phyloP scores from a whole-genome alignment of 768 basidiomycete genomes.

The Mycena rosella region DNA sequence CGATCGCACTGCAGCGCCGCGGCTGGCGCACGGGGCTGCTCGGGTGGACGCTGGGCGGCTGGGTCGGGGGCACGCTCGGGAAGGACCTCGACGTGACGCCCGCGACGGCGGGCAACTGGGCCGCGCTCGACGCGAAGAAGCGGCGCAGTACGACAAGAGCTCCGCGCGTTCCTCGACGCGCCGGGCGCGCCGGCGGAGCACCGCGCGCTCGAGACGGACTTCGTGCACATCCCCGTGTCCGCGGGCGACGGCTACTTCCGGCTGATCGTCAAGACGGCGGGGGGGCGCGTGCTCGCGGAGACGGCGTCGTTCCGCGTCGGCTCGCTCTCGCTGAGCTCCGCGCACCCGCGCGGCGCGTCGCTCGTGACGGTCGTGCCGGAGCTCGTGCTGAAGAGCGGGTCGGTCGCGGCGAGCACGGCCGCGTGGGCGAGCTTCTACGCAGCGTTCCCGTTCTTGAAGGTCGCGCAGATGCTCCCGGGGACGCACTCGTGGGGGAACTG shows the following conservation, averaged over 20 bases:
- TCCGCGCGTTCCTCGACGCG: slow-evolving; percentile 50
- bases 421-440: slow-evolving; percentile 32
- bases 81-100: slow-evolving; percentile 58
- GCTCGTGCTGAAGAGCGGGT: slow-evolving; percentile 27
- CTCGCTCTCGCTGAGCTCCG: slow-evolving; percentile 56
- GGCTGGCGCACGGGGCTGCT: slow-evolving; percentile 35
- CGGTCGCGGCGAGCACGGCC: slow-evolving; percentile 20
- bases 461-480: slow-evolving; percentile 29
- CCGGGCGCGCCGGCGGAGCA: slow-evolving; percentile 43
- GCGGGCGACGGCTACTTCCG: slow-evolving; percentile 48
- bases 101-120: slow-evolving; percentile 52
- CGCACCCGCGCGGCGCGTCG: slow-evolving; percentile 49
- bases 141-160: slow-evolving; percentile 41
- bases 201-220: slow-evolving; percentile 48
- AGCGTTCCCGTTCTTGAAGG: slow-evolving; percentile 35
- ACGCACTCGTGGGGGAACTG: slow-evolving; percentile 28
- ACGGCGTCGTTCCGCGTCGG: slow-evolving; percentile 49
- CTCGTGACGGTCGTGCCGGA: slow-evolving; percentile 31
- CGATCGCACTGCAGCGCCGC: slow-evolving; percentile 53
- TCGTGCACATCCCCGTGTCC: slow-evolving; percentile 52
- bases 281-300: slow-evolving; percentile 51
- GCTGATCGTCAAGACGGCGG: slow-evolving; percentile 52
- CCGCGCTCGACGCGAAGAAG: slow-evolving; percentile 44
- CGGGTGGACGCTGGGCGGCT: slow-evolving; percentile 23
- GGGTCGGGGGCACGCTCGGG: slow-evolving; percentile 46